A percentile compares a stretch with the other conserved stretches of the same genome.
Conservation (phyloP, 345 rosid species). For the Salix exigua region DNA sequence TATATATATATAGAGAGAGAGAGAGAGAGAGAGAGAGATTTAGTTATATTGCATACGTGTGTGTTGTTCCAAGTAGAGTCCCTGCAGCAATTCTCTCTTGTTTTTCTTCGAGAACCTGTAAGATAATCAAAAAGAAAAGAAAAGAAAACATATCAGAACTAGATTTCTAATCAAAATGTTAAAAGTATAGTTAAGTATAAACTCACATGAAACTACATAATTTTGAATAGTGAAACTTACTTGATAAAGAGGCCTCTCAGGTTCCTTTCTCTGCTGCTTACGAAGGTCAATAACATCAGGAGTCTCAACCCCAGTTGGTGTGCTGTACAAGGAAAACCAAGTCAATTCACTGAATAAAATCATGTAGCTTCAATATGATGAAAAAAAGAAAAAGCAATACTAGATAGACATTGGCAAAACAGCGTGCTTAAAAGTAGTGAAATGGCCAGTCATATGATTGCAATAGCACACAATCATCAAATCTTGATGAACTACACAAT, state of each 20-base stretch:
- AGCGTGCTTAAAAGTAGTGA: background rate
- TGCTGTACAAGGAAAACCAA: slow-evolving; percentile 40
- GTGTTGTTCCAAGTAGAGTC: slow-evolving; percentile 83
- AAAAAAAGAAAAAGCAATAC: background rate
- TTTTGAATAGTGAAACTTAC: slow-evolving; percentile 38
- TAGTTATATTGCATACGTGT: slow-evolving; percentile 46
- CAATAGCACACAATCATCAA: slow-evolving; percentile 5
- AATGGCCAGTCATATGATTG: background rate
- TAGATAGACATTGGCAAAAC: background rate
- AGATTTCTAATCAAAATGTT: background rate
- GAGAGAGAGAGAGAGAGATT: no score
- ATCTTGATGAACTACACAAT: background rate
- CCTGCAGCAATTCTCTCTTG: slow-evolving; percentile 82
- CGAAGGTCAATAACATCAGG: slow-evolving; percentile 99
- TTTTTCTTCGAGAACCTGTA: slow-evolving; percentile 84
- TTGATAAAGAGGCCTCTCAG: slow-evolving; percentile 86
- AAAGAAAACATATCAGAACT: background rate
- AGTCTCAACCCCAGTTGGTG: slow-evolving; percentile 99
- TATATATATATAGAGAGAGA: no score
- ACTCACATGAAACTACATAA: background rate
- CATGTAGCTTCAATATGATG: background rate
- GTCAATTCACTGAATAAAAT: background rate
- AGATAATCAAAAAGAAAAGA: background rate
- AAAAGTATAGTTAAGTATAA: background rate
- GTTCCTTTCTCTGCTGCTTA: slow-evolving; percentile 97